Conservation (phyloP, 2,329 filamentous ascomycete genomes). For the Rachicladosporium sp. region DNA sequence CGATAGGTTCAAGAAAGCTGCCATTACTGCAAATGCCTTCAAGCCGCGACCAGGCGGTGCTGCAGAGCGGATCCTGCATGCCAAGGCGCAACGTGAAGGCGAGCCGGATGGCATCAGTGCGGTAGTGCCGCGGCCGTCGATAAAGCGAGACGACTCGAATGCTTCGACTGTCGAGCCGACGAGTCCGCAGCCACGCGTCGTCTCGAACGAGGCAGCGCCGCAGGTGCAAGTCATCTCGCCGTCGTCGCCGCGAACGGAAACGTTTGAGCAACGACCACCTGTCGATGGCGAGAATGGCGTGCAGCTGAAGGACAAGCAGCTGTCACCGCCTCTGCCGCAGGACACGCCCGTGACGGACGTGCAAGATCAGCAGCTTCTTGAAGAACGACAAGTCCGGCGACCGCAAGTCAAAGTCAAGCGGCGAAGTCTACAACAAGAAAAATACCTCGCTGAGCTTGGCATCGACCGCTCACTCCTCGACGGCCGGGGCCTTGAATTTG, state of each 20-base stretch:
- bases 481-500: conserved; percentile 65
- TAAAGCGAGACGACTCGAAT: conserved; percentile 9
- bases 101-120: conserved; percentile 82
- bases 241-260: conserved; percentile 13
- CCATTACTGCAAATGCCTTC: conserved; percentile 59
- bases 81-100: conserved; percentile 43
- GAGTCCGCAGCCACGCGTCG: neutral
- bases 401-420: conserved; percentile 34
- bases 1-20: conserved; percentile 68
- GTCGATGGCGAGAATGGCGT: conserved; percentile 4
- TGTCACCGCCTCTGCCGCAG: conserved; percentile 3
- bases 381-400: conserved; percentile 16
- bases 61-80: conserved; percentile 54
- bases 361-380: conserved; percentile 8
- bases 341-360: neutral
- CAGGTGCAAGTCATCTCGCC: conserved; percentile 16
- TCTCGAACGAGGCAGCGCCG: conserved; percentile 7
- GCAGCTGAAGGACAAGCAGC: conserved; percentile 13
- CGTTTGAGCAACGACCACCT: conserved; percentile 16
- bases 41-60: conserved; percentile 81
- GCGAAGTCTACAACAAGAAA: conserved; percentile 60
- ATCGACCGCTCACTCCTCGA: conserved; percentile 71
- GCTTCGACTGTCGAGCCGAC: conserved; percentile 1
- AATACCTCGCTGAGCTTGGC: conserved; percentile 65
- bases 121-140: conserved; percentile 66